These are phyloP conservation scores for Arctium lappa DNA, from an alignment of 129 eudicot species.

Conservation along the genomic window DNA sequence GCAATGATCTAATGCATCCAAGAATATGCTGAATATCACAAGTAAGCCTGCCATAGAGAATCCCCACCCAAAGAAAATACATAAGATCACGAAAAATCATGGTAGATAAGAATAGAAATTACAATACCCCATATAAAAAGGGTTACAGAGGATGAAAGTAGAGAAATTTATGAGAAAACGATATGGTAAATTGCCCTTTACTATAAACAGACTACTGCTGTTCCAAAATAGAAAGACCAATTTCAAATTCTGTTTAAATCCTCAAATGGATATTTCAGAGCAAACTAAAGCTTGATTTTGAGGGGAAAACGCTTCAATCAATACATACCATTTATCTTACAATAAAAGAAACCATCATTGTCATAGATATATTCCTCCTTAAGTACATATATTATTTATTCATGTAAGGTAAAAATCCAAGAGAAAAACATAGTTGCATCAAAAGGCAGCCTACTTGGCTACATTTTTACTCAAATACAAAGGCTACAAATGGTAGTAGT, in stretches of 20 bases:
- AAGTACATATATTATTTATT: not conserved
- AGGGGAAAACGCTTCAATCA: not conserved
- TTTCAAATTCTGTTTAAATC: not conserved
- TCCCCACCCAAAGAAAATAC: not conserved
- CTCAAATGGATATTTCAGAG: not conserved
- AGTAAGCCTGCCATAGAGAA: slow-evolving; percentile 43
- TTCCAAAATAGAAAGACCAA: not conserved
- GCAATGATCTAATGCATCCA: slow-evolving; percentile 87
- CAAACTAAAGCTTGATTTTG: not conserved
- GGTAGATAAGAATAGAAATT: not conserved
- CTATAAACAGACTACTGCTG: not conserved
- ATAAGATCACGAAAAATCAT: not conserved
- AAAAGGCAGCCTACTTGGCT: not conserved
- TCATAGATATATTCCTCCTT: not conserved
- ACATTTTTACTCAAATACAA: not conserved
- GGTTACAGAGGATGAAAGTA: not conserved
- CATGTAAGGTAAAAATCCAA: not conserved
- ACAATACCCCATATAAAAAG: not conserved
- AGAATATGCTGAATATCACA: slow-evolving; percentile 77
- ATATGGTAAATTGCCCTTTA: not conserved
- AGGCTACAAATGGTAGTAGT: not conserved
- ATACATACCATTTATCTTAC: not conserved
- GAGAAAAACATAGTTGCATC: not conserved
- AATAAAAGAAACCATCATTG: not conserved
- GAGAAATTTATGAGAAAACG: not conserved